These are phyloP conservation scores for Glycine latifolia DNA, from an alignment of 306 rosid genomes.

Conservation along the genomic window DNA sequence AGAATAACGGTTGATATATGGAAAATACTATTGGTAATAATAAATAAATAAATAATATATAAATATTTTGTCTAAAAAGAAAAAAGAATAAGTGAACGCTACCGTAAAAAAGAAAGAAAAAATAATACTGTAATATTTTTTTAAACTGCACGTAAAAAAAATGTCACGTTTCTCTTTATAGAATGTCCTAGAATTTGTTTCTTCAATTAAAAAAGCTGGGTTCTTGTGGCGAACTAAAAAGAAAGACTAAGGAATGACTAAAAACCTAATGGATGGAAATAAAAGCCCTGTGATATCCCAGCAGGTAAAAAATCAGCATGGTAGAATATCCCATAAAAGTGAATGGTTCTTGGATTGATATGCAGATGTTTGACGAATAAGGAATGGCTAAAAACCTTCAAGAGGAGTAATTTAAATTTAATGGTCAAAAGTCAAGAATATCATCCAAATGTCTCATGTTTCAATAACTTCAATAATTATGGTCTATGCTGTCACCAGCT, in stretches of 20 bases:
- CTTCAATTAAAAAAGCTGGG: background rate
- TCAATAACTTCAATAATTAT: conserved; percentile 38
- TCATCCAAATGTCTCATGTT: background rate
- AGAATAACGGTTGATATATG: too few species aligned
- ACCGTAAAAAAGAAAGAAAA: too few species aligned
- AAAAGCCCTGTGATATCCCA: conserved; percentile 26
- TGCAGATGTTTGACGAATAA: conserved; percentile 27
- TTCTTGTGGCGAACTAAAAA: background rate
- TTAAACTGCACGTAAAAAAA: too few species aligned
- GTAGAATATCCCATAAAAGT: conserved; percentile 16
- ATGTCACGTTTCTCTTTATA: background rate
- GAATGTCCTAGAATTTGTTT: background rate
- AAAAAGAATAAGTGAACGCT: too few species aligned
- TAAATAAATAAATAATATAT: too few species aligned
- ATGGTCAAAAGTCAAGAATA: conserved; percentile 60
- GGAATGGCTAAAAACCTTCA: conserved; percentile 42
- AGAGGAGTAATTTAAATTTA: conserved; percentile 43
- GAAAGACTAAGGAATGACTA: too few species aligned
- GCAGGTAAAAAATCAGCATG: conserved; percentile 17
- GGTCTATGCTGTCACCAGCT: conserved; percentile 29
- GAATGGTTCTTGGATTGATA: conserved; percentile 34
- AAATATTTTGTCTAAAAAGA: too few species aligned
- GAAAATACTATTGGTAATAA: too few species aligned
- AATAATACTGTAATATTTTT: too few species aligned
- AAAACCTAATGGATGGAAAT: conserved; percentile 2